Percentiles rank a stretch among this genome's conserved stretches.
These are phyloP conservation scores for Plasmodium gonderi DNA, from an alignment of 169 alveolate genomes.

Conservation along the genomic window DNA sequence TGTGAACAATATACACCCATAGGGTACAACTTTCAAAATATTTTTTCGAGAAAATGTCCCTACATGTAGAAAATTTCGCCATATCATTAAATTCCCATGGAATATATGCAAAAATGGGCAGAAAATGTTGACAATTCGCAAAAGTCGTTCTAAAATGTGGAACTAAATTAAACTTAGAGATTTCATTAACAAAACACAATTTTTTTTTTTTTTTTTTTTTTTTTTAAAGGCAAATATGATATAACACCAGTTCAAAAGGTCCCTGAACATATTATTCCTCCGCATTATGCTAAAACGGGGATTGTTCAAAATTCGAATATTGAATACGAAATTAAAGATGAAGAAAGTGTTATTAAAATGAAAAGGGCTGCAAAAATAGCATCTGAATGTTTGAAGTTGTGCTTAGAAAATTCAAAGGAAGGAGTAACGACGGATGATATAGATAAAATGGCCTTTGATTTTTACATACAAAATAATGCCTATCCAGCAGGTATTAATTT, in stretches of 20 bases:
- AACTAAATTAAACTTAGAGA: background rate
- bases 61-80: background rate
- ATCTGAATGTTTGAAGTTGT: constrained; percentile 79
- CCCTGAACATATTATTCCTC: constrained; percentile 79
- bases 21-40: too few species aligned
- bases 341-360: constrained; percentile 75
- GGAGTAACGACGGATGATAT: constrained; percentile 92
- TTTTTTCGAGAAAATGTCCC: background rate
- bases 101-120: too few species aligned
- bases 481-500: constrained; percentile 95
- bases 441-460: constrained; percentile 91
- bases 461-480: constrained; percentile 88
- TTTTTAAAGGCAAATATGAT: constrained; percentile 79
- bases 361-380: constrained; percentile 82
- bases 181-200: background rate
- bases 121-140: background rate
- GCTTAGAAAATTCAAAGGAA: constrained; percentile 80
- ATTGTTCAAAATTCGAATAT: constrained; percentile 24
- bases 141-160: too few species aligned
- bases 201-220: constrained; percentile 12
- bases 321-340: constrained; percentile 80
- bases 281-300: constrained; percentile 79
- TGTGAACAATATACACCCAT: background rate
- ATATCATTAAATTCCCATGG: too few species aligned
- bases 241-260: constrained; percentile 73